These are phyloP conservation scores for Lupinus albus DNA, from an alignment of 306 rosid species.

Conservation along the genomic window DNA sequence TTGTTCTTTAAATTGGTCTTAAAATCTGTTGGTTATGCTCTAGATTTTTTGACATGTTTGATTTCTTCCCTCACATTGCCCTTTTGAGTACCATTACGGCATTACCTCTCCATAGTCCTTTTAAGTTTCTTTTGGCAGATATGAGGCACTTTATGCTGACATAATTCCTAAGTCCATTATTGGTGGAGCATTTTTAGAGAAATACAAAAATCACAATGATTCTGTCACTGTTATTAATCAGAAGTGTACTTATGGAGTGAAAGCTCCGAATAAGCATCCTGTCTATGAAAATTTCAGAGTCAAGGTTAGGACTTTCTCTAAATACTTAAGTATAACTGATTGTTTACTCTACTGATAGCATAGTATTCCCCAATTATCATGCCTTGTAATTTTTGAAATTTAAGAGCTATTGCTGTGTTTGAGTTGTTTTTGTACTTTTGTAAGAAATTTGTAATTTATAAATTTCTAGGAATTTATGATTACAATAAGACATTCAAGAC, in stretches of 20 bases:
- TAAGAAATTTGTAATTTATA: not conserved
- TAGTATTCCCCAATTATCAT: not conserved
- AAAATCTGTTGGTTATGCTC: conserved; percentile 23
- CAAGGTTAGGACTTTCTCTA: conserved; percentile 55
- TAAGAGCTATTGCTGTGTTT: not conserved
- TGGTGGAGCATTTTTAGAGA: conserved; percentile 66
- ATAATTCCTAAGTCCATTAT: conserved; percentile 55
- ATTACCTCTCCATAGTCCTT: not conserved
- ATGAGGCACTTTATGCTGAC: conserved; percentile 67
- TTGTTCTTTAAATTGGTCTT: not conserved
- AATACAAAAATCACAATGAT: conserved; percentile 68
- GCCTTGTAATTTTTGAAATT: not conserved
- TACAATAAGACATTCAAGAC: not conserved
- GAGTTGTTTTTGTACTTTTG: not conserved
- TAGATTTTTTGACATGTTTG: not conserved
- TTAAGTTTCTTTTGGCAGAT: conserved; percentile 50
- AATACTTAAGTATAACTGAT: conserved; percentile 22
- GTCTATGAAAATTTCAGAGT: conserved; percentile 91
- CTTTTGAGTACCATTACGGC: conserved; percentile 1
- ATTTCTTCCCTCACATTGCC: not conserved
- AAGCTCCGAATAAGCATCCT: conserved; percentile 77
- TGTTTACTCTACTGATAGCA: conserved; percentile 11
- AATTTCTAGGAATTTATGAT: not conserved
- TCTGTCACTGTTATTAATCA: conserved; percentile 77
- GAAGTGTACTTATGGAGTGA: conserved; percentile 63